These are phyloP conservation scores for Xylaria curta DNA, from an alignment of 495 filamentous ascomycete genomes.

Conservation along the genomic window DNA sequence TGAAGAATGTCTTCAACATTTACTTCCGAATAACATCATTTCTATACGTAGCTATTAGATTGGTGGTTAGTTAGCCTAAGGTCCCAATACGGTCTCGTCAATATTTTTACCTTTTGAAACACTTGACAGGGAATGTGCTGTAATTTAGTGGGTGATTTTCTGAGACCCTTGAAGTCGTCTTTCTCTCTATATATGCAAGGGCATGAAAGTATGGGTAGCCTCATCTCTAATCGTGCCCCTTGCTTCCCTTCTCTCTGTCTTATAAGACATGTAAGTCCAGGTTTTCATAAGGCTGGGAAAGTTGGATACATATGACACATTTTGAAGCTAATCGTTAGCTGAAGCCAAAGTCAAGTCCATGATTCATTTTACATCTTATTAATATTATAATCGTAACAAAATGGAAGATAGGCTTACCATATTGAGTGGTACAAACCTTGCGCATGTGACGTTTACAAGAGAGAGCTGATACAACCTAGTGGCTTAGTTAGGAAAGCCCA, in stretches of 20 bases:
- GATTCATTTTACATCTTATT: neutral
- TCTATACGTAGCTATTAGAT: neutral
- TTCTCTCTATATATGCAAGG: neutral
- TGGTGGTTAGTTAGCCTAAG: neutral
- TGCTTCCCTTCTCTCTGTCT: too few relatives aligned
- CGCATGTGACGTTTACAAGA: neutral
- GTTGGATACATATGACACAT: too few relatives aligned
- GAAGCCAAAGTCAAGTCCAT: neutral
- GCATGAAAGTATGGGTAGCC: too few relatives aligned
- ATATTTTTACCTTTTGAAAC: neutral
- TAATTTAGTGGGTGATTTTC: neutral
- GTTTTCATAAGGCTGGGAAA: too few relatives aligned
- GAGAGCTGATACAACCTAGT: neutral
- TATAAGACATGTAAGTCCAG: too few relatives aligned
- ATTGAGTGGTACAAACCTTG: neutral
- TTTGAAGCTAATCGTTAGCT: neutral
- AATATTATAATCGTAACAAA: too few relatives aligned
- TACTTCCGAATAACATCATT: neutral
- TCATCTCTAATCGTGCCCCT: too few relatives aligned
- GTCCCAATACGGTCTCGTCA: neutral
- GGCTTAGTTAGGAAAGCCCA: neutral
- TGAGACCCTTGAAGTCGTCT: neutral
- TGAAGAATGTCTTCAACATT: neutral
- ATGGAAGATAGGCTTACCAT: too few relatives aligned
- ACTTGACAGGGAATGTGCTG: neutral